Evolutionary conservation across 2,329 filamentous ascomycete species (phyloP), one percentile per base, ranked within the genome.

Genomic region (Diaporthe sp.): DNA sequence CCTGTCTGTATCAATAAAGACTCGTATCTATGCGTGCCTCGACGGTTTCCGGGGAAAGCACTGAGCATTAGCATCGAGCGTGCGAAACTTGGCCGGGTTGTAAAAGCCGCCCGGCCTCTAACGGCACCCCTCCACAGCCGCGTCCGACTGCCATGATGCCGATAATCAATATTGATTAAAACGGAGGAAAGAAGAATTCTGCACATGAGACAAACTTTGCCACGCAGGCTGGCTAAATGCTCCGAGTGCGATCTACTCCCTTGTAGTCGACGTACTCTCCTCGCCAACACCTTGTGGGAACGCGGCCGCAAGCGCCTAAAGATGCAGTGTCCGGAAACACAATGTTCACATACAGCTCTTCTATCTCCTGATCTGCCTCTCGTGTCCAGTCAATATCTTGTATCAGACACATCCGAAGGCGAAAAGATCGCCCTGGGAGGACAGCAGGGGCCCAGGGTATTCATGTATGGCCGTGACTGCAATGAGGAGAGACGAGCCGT

Each of bases 81-180:
- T 12, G 34, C 9, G 42, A 51, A 28, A 13, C 65, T 53, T 42
- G 2, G 37, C 22, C 49, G 17, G 34, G 22, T 55, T 13, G 49
- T 22, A 13, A 13, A 39, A 42, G 65, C 49, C n/a, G 46, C 19
- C n/a, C 15, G 17, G 19, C 53, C 46, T 39, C 17, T 42, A 25
- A 39, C 7, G 19, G 13, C 65, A 55, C 34, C 34, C 65, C n/a
- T 55, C 31, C 31, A 22, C 46, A 39, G 65, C 49, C 13, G 34
- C 65, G 25, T 39, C 9, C 37, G 49, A 42, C 2, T 28, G 49
- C 34, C 37, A 19, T 49, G 34, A 10, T 42, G 6, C n/a, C 34
- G 17, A 69, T 15, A 69, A 55, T 55, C 17, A 69, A 42, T 39
- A 42, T 55, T 42, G 65, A 69, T 69, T 55, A 31, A 53, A 39